Evolutionary conservation across 2,329 filamentous ascomycete genomes (phyloP).

Genomic region (Venturiaceae sp.): DNA sequence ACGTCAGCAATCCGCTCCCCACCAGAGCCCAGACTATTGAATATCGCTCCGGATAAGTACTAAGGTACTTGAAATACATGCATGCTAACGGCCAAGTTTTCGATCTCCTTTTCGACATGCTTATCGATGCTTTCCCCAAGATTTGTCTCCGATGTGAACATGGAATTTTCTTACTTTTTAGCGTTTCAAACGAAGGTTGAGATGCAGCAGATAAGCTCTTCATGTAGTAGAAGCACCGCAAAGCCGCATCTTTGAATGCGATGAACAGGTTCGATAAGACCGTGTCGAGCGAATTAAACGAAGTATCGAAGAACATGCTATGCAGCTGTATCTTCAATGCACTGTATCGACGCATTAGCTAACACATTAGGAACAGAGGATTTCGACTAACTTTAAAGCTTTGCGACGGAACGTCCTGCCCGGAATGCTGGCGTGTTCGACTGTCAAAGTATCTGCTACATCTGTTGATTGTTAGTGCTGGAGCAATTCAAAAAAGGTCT

Average conservation of each 20-base stretch:
- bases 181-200: constrained; percentile 48
- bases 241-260: constrained; percentile 69
- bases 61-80: neutral
- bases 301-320: constrained; percentile 71
- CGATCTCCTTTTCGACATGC: neutral
- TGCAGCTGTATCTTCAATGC: constrained; percentile 80
- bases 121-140: neutral
- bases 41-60: neutral
- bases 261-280: constrained; percentile 66
- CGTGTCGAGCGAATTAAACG: constrained; percentile 60
- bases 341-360: constrained; percentile 16
- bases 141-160: neutral
- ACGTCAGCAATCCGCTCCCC: neutral
- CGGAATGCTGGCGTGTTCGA: constrained; percentile 62
- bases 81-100: too few species aligned
- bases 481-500: neutral
- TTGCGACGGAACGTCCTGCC: constrained; percentile 76
- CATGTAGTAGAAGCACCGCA: constrained; percentile 57
- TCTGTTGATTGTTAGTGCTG: constrained; percentile 16
- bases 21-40: neutral
- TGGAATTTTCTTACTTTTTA: constrained; percentile 41
- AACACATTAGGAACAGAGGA: neutral
- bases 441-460: constrained; percentile 63
- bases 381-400: constrained; percentile 50
- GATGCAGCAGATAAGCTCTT: constrained; percentile 47